A percentile compares a stretch with the other conserved stretches of the same genome.
Conservation (phyloP, 1,284 basidiomycete genomes). For the Marasmius fiardii region DNA sequence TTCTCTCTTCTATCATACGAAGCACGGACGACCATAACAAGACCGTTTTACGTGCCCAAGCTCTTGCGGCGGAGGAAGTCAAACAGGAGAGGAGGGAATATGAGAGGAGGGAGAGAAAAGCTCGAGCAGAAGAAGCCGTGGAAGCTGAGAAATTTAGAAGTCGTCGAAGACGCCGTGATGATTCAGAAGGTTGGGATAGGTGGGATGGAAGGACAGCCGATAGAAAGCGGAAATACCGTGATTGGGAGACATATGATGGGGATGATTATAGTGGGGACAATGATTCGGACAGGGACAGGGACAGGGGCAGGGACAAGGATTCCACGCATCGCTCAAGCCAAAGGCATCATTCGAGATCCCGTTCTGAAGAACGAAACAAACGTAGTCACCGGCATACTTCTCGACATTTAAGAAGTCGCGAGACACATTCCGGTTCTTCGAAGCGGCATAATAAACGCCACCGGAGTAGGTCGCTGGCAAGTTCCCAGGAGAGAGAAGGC, state of each 20-base stretch:
- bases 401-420: neutral
- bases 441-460: constrained; percentile 7
- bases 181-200: constrained; percentile 39
- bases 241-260: constrained; percentile 39
- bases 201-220: constrained; percentile 46
- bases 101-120: constrained; percentile 55
- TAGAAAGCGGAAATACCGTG: constrained; percentile 38
- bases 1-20: constrained; percentile 83
- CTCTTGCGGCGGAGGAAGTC: constrained; percentile 68
- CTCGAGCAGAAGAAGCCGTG: constrained; percentile 67
- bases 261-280: constrained; percentile 27
- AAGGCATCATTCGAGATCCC: constrained; percentile 16
- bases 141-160: constrained; percentile 46
- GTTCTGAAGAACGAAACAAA: constrained; percentile 2
- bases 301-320: constrained; percentile 5
- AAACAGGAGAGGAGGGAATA: constrained; percentile 62
- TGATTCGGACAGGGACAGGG: constrained; percentile 15
- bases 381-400: neutral
- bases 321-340: constrained; percentile 19
- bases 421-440: neutral
- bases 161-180: constrained; percentile 35
- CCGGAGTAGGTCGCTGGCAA: constrained; percentile 8
- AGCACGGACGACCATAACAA: constrained; percentile 93
- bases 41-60: constrained; percentile 75
- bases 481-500: neutral